Percentiles rank a stretch among this genome's conserved stretches.
phyloP scores from a whole-genome alignment of 2,329 filamentous ascomycete genomes.

The Fusarium tuaranense region DNA sequence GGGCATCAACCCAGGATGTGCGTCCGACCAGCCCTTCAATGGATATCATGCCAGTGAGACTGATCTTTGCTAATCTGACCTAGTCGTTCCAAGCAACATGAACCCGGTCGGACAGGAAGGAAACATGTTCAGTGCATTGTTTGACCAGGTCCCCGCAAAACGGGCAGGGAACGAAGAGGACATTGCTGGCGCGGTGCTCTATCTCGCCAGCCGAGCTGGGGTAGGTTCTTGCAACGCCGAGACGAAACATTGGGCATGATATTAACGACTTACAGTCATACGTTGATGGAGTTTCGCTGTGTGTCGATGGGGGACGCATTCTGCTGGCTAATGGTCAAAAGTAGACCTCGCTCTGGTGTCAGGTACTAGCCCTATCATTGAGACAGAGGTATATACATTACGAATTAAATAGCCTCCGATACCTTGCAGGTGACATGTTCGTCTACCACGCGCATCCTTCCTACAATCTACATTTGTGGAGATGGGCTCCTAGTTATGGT shows the following conservation, averaged over 20 bases:
- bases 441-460: background rate
- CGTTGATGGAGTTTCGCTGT: constrained; percentile 47
- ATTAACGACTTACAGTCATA: constrained; percentile 40
- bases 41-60: background rate
- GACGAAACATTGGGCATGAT: background rate
- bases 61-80: background rate
- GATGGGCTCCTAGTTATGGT: background rate
- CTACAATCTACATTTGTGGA: background rate
- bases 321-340: constrained; percentile 47
- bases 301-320: constrained; percentile 47
- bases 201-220: constrained; percentile 47
- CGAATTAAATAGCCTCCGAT: background rate
- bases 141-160: constrained; percentile 49
- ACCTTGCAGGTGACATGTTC: background rate
- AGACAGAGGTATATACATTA: background rate
- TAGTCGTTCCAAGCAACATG: constrained; percentile 52
- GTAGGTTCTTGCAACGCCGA: constrained; percentile 36
- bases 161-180: constrained; percentile 47
- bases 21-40: constrained; percentile 6
- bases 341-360: background rate
- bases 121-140: constrained; percentile 48
- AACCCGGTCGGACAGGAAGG: constrained; percentile 48
- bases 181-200: constrained; percentile 47
- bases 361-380: background rate
- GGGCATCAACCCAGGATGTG: constrained; percentile 50